Percentiles rank a stretch among this genome's conserved stretches.
Conservation (phyloP, 257 asterid genomes). For the Ballota nigra region DNA sequence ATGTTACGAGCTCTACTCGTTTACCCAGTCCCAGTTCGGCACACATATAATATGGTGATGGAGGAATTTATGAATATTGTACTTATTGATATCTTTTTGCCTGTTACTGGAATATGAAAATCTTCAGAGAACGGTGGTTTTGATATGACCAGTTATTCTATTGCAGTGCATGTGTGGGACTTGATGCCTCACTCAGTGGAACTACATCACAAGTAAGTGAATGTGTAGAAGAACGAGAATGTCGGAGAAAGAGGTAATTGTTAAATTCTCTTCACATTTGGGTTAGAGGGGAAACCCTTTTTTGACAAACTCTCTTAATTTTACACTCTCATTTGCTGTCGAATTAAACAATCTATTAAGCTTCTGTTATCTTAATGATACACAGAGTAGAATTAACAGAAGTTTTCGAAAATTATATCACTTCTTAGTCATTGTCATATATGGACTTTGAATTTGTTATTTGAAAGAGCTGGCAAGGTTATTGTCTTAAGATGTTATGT, state of each 20-base stretch:
- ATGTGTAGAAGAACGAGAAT: conserved; percentile 49
- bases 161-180: conserved; percentile 43
- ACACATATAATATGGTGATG: neutral
- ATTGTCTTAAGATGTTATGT: conserved; percentile 1
- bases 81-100: neutral
- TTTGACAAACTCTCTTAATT: neutral
- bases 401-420: neutral
- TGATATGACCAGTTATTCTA: conserved; percentile 17
- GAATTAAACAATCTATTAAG: neutral
- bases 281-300: neutral
- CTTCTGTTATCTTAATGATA: too few species aligned
- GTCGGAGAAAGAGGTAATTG: conserved; percentile 69
- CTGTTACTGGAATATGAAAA: conserved; percentile 1
- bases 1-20: neutral
- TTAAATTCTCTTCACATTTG: neutral
- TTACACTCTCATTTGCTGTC: neutral
- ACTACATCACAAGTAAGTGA: conserved; percentile 53
- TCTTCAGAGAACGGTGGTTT: conserved; percentile 6
- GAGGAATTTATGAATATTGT: neutral
- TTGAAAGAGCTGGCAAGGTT: neutral
- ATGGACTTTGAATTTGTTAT: neutral
- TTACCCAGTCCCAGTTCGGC: neutral
- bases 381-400: neutral
- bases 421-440: neutral
- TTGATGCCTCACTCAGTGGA: conserved; percentile 46